These are phyloP conservation scores for Wickerhamiella allomyrinae DNA, from an alignment of 805 yeast genomes.

Conservation along the genomic window DNA sequence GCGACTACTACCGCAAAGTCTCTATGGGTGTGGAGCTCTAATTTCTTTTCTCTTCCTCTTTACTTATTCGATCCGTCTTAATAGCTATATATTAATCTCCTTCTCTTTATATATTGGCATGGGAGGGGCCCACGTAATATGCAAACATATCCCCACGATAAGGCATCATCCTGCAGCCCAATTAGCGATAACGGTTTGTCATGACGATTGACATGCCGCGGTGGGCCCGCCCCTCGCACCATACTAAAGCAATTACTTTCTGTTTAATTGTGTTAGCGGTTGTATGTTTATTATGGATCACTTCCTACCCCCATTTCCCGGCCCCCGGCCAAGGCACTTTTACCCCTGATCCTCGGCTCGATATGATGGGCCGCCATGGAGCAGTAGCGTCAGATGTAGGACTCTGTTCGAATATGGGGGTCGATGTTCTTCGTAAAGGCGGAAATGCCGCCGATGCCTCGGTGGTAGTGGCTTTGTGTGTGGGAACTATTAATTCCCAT, in stretches of 20 bases:
- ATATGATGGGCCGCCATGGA: constrained; percentile 27
- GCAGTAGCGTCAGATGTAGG: constrained; percentile 59
- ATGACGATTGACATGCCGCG: not conserved
- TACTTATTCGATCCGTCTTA: no score
- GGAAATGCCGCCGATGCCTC: constrained; percentile 94
- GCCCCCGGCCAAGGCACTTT: constrained; percentile 13
- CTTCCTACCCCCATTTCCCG: not conserved
- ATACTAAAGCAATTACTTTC: not conserved
- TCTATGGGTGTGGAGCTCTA: constrained; percentile 60
- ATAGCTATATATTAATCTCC: no score
- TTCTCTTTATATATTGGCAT: no score
- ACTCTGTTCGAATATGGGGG: constrained; percentile 49
- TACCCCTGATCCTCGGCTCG: constrained; percentile 11
- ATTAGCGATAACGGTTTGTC: not conserved
- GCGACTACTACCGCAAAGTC: constrained; percentile 82
- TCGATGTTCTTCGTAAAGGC: constrained; percentile 33
- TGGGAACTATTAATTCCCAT: constrained; percentile 71
- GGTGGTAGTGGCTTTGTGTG: constrained; percentile 73
- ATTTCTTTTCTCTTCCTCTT: no score
- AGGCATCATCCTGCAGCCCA: no score
- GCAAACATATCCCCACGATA: no score
- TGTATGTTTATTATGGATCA: not conserved
- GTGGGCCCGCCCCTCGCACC: not conserved
- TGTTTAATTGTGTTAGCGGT: not conserved
- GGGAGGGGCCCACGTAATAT: no score